Percentiles rank a stretch among this genome's conserved stretches.
Conservation (phyloP, 495 filamentous ascomycete species). For the Xylaria longipes region DNA sequence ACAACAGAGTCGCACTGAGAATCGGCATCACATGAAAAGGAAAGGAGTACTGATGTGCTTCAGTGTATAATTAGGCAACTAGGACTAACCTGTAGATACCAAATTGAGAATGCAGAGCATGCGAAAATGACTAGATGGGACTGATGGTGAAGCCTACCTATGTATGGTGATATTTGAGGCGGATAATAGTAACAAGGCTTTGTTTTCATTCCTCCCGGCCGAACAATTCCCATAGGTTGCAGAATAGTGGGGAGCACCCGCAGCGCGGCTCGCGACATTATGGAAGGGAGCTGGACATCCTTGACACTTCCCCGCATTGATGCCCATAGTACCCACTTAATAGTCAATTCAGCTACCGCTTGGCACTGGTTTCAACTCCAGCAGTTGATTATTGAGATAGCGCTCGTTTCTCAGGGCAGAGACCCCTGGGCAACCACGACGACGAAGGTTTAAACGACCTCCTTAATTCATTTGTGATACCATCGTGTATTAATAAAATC, state of each 20-base stretch:
- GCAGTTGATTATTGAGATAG: not conserved
- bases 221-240: too few species aligned
- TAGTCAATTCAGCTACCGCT: not conserved
- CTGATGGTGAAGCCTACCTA: not conserved
- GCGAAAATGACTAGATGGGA: not conserved
- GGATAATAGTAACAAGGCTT: not conserved
- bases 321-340: not conserved
- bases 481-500: not conserved
- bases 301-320: not conserved
- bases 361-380: not conserved
- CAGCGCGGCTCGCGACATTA: not conserved
- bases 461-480: not conserved
- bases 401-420: not conserved
- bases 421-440: not conserved
- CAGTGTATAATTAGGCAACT: slow-evolving; percentile 28
- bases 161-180: not conserved
- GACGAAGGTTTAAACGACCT: not conserved
- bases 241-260: not conserved
- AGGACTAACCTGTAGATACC: slow-evolving; percentile 39
- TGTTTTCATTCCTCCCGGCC: not conserved
- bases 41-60: slow-evolving; percentile 1
- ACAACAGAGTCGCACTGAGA: not conserved
- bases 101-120: slow-evolving; percentile 9
- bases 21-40: not conserved
- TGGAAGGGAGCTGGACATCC: too few species aligned